A percentile compares a stretch with the other conserved stretches of the same genome.
Conservation (phyloP, 1,284 basidiomycete species). For the Chondrostereum purpureum region DNA sequence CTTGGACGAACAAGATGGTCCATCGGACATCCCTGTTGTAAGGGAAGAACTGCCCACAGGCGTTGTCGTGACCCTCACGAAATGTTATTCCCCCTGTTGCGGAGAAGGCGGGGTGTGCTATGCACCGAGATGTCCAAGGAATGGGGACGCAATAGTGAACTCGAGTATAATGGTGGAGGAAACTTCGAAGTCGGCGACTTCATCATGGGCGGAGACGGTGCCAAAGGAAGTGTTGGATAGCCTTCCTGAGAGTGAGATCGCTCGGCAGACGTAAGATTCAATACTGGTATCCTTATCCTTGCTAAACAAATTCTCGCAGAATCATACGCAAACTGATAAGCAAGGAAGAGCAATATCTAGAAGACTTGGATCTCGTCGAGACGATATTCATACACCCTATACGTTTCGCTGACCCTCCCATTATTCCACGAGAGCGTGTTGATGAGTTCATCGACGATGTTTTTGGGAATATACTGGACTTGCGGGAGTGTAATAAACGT, state of each 20-base stretch:
- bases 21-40: conserved; percentile 46
- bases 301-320: conserved; percentile 33
- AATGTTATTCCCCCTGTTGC: conserved; percentile 82
- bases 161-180: conserved; percentile 17
- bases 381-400: conserved; percentile 79
- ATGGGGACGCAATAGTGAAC: conserved; percentile 33
- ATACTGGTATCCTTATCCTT: no score
- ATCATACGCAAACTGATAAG: conserved; percentile 89
- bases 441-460: conserved; percentile 83
- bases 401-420: conserved; percentile 62
- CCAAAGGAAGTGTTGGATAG: conserved; percentile 59
- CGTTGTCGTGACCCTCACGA: conserved; percentile 72
- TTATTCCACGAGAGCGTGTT: conserved; percentile 60
- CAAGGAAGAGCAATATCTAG: conserved; percentile 87
- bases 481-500: conserved; percentile 76
- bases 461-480: conserved; percentile 81
- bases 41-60: conserved; percentile 81
- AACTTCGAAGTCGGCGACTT: conserved; percentile 7
- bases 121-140: conserved; percentile 66
- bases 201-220: conserved; percentile 74
- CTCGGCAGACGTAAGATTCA: conserved; percentile 67
- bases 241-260: conserved; percentile 72
- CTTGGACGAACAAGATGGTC: conserved; percentile 77
- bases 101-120: conserved; percentile 67
- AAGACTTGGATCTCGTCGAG: conserved; percentile 84